phyloP scores from a whole-genome alignment of 306 rosid species.

The Vicia sativa region DNA sequence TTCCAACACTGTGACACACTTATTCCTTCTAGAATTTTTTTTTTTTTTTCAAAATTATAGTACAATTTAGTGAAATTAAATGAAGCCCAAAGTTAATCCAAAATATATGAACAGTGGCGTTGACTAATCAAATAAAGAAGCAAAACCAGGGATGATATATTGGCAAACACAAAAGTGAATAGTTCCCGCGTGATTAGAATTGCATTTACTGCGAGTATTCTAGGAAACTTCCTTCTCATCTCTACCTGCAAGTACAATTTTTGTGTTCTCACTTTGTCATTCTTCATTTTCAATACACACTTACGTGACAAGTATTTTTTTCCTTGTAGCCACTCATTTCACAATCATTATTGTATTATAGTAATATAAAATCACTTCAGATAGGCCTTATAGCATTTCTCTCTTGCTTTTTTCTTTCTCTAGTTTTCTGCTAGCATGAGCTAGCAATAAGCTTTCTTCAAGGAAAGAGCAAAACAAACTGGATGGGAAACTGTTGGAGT shows the following conservation, averaged over 20 bases:
- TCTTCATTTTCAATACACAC: background rate
- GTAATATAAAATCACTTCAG: conserved; percentile 22
- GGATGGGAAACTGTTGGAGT: conserved; percentile 49
- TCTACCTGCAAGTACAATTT: background rate
- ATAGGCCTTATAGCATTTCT: background rate
- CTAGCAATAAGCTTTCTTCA: background rate
- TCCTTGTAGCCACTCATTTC: conserved; percentile 1
- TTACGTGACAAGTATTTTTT: conserved; percentile 15
- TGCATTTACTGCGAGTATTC: conserved; percentile 30
- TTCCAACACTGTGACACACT: no score
- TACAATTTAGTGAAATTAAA: no score
- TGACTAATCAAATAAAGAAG: conserved; percentile 7
- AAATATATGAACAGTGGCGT: no score
- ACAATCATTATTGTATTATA: conserved; percentile 13
- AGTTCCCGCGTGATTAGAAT: background rate
- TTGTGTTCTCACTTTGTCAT: background rate
- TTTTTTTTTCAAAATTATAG: no score
- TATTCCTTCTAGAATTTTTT: no score
- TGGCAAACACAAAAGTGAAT: conserved; percentile 6
- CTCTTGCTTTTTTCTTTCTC: conserved; percentile 4
- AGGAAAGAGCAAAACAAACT: conserved; percentile 17
- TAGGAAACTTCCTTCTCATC: conserved; percentile 41
- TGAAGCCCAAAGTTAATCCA: background rate
- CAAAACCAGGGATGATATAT: background rate
- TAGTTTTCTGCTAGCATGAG: conserved; percentile 14